These are phyloP conservation scores for Tephrocybe rancida DNA, from an alignment of 768 basidiomycete species.

Conservation along the genomic window DNA sequence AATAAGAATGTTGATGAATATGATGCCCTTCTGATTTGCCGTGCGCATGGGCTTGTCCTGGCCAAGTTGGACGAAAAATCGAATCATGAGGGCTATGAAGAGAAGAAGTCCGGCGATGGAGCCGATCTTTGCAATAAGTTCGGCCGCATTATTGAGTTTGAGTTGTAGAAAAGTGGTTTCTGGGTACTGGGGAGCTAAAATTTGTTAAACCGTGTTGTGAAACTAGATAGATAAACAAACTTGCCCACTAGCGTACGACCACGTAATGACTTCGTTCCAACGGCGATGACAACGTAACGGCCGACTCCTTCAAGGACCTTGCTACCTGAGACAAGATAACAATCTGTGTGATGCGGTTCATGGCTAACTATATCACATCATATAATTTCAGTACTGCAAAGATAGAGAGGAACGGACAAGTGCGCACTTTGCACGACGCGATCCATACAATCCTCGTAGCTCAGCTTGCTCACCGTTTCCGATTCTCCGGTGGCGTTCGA, in stretches of 20 bases:
- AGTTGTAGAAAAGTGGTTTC: conserved; percentile 93
- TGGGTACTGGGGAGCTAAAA: conserved; percentile 76
- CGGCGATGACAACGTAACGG: conserved; percentile 87
- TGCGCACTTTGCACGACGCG: conserved; percentile 34
- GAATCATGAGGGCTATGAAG: conserved; percentile 86
- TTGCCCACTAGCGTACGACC: conserved; percentile 97
- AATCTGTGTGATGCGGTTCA: conserved; percentile 70
- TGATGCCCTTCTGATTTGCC: conserved; percentile 81
- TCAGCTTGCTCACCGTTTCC: conserved; percentile 90
- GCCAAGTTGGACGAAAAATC: conserved; percentile 90
- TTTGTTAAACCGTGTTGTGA: conserved; percentile 7
- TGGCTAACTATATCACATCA: conserved; percentile 20
- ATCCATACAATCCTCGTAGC: conserved; percentile 74
- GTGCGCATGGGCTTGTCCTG: conserved; percentile 59
- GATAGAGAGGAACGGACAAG: background rate
- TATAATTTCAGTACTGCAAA: background rate
- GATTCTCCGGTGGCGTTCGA: conserved; percentile 96
- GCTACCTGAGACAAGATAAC: conserved; percentile 88
- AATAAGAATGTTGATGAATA: conserved; percentile 91
- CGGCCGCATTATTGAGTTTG: conserved; percentile 93
- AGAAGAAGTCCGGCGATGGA: conserved; percentile 79
- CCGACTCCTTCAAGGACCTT: conserved; percentile 97
- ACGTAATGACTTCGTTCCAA: conserved; percentile 92
- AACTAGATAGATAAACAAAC: conserved; percentile 22
- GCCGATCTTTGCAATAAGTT: conserved; percentile 92